Conservation (phyloP, 139 green algal genomes). For the Tetradesmus obliquus region DNA sequence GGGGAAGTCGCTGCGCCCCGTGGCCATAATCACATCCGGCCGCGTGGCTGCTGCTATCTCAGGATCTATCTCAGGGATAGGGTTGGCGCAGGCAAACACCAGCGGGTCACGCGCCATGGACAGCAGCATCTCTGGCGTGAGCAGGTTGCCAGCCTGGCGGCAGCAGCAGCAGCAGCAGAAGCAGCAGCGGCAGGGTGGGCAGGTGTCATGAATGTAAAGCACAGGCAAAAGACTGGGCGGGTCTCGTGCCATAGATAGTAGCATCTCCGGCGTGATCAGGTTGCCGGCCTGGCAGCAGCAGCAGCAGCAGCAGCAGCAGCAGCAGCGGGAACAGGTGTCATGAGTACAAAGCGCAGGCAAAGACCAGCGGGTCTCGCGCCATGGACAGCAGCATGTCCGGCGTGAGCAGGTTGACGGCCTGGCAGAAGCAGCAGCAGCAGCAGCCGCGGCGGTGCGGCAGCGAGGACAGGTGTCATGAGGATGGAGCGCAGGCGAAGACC, state of each 20-base stretch:
- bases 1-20: conserved; percentile 55
- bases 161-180: background rate
- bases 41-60: conserved; percentile 38
- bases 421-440: background rate
- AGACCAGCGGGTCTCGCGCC: conserved; percentile 53
- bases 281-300: conserved; percentile 20
- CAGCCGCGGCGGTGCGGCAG: background rate
- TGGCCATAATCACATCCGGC: conserved; percentile 57
- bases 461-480: background rate
- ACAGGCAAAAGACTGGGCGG: conserved; percentile 54
- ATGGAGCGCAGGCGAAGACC: conserved; percentile 45
- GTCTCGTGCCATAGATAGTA: conserved; percentile 51
- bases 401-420: conserved; percentile 45
- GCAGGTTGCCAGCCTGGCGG: conserved; percentile 43
- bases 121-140: conserved; percentile 46
- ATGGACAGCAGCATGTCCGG: conserved; percentile 56
- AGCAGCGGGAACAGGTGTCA: background rate
- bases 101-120: conserved; percentile 52
- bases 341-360: conserved; percentile 47
- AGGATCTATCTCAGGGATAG: conserved; percentile 33
- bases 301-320: background rate
- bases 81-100: conserved; percentile 45
- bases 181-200: background rate
- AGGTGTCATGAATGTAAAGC: background rate
- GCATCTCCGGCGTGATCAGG: conserved; percentile 51